Conservation (phyloP, 2,329 filamentous ascomycete genomes). For the Penicillium sp. region DNA sequence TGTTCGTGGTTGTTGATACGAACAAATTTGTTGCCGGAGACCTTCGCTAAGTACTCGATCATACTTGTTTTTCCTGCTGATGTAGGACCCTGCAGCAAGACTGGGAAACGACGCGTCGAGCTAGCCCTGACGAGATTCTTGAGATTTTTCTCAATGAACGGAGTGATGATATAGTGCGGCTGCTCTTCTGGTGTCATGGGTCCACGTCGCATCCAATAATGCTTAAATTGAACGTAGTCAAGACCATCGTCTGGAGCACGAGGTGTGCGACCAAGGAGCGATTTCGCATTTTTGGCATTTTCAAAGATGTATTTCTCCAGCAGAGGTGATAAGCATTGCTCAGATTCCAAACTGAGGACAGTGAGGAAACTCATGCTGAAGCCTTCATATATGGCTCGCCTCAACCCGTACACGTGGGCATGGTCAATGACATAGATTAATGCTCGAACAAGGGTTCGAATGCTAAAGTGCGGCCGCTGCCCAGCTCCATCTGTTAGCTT, state of each 20-base stretch:
- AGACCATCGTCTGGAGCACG: constrained; percentile 70
- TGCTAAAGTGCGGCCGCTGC: constrained; percentile 93
- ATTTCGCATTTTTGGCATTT: constrained; percentile 60
- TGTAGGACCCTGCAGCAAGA: constrained; percentile 92
- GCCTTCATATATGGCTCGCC: constrained; percentile 84
- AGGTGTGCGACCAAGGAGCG: constrained; percentile 71
- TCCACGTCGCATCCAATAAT: constrained; percentile 87
- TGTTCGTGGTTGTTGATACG: constrained; percentile 99
- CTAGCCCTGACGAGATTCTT: constrained; percentile 90
- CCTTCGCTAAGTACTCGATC: constrained; percentile 97
- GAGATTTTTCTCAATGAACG: constrained; percentile 89
- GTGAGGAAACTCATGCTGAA: constrained; percentile 98
- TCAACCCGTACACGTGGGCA: constrained; percentile 72
- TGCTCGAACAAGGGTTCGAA: constrained; percentile 85
- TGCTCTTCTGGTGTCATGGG: constrained; percentile 61
- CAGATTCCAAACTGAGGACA: constrained; percentile 74
- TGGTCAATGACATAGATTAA: constrained; percentile 84
- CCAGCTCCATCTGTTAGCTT: constrained; percentile 89
- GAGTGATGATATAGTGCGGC: constrained; percentile 90
- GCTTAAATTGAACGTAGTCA: constrained; percentile 75
- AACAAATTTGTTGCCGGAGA: constrained; percentile 93
- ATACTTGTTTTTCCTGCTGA: constrained; percentile 98
- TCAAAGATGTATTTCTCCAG: constrained; percentile 76
- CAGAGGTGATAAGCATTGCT: constrained; percentile 68
- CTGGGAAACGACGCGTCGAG: constrained; percentile 84